Evolutionary conservation across 1,284 basidiomycete genomes (phyloP), one percentile per base, ranked within the genome.

Genomic region (Bondarzewia mesenterica): DNA sequence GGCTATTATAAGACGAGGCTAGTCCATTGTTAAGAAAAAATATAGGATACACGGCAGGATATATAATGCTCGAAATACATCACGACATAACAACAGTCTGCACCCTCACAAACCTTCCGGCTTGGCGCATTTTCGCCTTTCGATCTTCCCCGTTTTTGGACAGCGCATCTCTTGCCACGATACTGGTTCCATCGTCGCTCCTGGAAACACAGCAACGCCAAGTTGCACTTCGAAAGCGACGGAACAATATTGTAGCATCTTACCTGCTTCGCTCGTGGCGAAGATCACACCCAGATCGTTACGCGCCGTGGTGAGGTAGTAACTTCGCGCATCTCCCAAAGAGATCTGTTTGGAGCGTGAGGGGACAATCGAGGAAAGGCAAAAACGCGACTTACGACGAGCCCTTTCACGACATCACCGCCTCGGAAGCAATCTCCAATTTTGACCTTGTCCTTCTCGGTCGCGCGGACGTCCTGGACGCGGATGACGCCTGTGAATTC

Each of bases 381-480:
- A 42, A 35, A 23, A 35, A 20, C 39, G 15, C 18, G 7, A 78
- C 89, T 66, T 63, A 96, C 93, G 58, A 98, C 93, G 37, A 87
- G 70, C 5, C 93, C 94, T 56, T 89, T 83, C 23, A 99, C 89
- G 47, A 98, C 89, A 67, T 99, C 95, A 4, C 96, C 94, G 1
- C 94, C 89, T 37, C 96, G 78, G 69, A 98, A 99, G 62, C 93
- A 97, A 57, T 96, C 91, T 27, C 82, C 83, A 56, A 98, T 89
- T 66, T 91, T 94, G 51, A 97, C 79, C 63, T 86, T 89, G 70
- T 95, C 92, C 59, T 91, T 90, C 62, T 96, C 93, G 1, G 92
- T 94, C 23, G 85, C 83, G 42, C 93, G 70, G n/a, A 96, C 84
- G 66, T 99, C 96, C 64, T 95, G 90, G 4, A 81, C 74, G 27